Conservation (phyloP, 106 monocot species). For the Acanthochlamys bracteata region DNA sequence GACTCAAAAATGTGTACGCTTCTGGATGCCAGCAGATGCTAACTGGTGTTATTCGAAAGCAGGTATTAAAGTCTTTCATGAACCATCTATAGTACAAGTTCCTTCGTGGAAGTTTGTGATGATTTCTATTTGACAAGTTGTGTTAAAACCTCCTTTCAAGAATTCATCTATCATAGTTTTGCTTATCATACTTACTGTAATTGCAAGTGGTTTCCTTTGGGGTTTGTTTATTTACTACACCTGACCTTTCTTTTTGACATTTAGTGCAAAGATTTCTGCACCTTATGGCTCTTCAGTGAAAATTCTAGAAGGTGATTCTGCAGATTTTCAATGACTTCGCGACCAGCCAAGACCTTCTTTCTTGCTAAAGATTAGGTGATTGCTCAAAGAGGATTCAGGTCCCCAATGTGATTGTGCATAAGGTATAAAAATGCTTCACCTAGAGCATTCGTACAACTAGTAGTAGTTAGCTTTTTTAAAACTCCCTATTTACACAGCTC, state of each 20-base stretch:
- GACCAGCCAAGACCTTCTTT: constrained; percentile 23
- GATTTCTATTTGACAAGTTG: too few species aligned
- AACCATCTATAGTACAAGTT: not conserved
- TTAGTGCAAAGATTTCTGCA: not conserved
- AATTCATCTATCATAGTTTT: too few species aligned
- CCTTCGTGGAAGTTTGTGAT: too few species aligned
- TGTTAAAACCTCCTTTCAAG: too few species aligned
- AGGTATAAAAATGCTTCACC: not conserved
- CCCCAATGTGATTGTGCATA: constrained; percentile 35
- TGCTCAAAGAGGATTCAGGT: constrained; percentile 79
- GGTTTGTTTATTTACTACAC: not conserved
- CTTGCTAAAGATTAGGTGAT: constrained; percentile 71
- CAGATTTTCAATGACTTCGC: constrained; percentile 60
- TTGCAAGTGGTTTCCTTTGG: not conserved
- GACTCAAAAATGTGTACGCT: constrained; percentile 60
- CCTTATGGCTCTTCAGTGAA: not conserved
- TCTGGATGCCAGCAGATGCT: constrained; percentile 76
- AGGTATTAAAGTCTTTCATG: constrained; percentile 27
- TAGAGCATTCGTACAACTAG: too few species aligned
- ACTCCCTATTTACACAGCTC: not conserved
- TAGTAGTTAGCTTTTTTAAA: too few species aligned
- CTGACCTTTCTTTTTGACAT: not conserved
- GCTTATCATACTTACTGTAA: not conserved
- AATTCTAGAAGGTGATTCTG: constrained; percentile 1
- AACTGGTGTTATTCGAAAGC: constrained; percentile 57